Evolutionary conservation across 2,329 filamentous ascomycete species (phyloP).

Genomic region (Helminthosporium solani): DNA sequence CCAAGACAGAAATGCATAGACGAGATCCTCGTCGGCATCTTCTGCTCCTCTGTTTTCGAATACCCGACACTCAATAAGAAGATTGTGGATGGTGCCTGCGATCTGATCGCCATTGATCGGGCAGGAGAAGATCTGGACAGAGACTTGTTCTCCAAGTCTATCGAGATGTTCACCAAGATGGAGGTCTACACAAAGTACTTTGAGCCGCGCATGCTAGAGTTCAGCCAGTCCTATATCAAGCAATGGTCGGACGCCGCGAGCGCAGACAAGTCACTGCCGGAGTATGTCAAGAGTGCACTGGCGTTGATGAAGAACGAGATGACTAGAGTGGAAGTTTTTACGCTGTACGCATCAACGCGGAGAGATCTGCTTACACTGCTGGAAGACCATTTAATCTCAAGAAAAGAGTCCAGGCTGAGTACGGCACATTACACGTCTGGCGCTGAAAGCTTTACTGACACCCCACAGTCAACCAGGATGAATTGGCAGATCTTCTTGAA

Average conservation of each 20-base stretch:
- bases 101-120: conserved; percentile 73
- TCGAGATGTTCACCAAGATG: conserved; percentile 83
- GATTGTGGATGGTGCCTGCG: conserved; percentile 70
- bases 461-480: conserved; percentile 61
- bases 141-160: conserved; percentile 66
- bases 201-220: conserved; percentile 70
- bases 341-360: conserved; percentile 80
- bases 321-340: conserved; percentile 74
- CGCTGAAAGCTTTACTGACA: not conserved
- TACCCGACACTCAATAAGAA: conserved; percentile 54
- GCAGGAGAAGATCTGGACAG: conserved; percentile 59
- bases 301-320: conserved; percentile 71
- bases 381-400: conserved; percentile 69
- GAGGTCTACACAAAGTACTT: conserved; percentile 77
- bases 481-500: conserved; percentile 72
- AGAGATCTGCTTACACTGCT: conserved; percentile 71
- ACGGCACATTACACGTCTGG: not conserved
- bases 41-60: conserved; percentile 63
- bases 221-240: conserved; percentile 67
- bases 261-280: conserved; percentile 62
- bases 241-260: conserved; percentile 70
- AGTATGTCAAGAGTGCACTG: conserved; percentile 72
- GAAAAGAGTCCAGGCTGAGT: conserved; percentile 57
- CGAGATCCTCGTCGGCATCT: conserved; percentile 76
- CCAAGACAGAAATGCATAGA: conserved; percentile 75